Conservation (phyloP, 371 early-diverging fungal species). For the Circinella minor region DNA sequence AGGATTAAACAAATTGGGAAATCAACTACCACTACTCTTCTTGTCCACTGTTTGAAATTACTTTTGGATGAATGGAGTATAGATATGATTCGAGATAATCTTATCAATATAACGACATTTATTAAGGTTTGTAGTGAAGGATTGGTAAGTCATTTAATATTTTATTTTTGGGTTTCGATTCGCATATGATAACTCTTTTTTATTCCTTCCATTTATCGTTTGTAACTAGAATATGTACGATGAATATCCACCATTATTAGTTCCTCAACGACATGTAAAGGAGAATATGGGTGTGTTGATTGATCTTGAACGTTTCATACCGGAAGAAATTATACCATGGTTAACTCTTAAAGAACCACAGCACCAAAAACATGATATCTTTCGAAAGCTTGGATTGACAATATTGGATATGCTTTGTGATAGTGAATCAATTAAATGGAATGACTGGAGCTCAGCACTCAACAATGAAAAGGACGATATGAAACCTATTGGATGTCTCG, state of each 20-base stretch:
- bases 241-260: background rate
- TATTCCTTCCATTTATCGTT: background rate
- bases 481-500: background rate
- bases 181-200: background rate
- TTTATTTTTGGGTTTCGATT: background rate
- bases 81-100: background rate
- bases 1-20: conserved; percentile 2
- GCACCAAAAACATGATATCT: background rate
- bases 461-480: background rate
- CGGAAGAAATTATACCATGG: background rate
- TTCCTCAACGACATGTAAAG: background rate
- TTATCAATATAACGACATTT: background rate
- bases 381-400: background rate
- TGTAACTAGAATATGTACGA: background rate
- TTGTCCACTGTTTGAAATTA: background rate
- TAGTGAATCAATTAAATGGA: background rate
- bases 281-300: background rate
- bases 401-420: conserved; percentile 10
- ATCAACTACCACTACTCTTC: background rate
- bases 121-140: background rate
- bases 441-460: background rate
- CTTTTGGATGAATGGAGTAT: background rate
- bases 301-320: background rate
- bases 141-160: background rate
- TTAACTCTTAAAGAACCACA: background rate